Conservation (phyloP, 2,329 filamentous ascomycete genomes). For the Xylariaceae sp. region DNA sequence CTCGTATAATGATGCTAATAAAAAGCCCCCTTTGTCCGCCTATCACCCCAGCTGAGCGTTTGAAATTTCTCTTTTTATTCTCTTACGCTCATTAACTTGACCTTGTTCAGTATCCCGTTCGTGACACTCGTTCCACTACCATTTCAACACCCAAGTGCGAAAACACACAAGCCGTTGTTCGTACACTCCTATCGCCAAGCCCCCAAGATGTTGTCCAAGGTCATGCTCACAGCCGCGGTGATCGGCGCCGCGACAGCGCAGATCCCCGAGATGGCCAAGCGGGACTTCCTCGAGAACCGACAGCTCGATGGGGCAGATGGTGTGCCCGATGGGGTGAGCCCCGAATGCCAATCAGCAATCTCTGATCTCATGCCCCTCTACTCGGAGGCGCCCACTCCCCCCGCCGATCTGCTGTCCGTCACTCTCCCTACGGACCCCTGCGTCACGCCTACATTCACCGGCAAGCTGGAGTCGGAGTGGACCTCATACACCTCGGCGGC, state of each 20-base stretch:
- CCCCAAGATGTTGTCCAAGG: constrained; percentile 24
- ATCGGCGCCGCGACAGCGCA: constrained; percentile 28
- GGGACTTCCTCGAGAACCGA: constrained; percentile 29
- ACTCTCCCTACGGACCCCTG: constrained; percentile 31
- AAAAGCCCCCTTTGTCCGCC: too few species aligned
- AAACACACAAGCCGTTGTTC: too few species aligned
- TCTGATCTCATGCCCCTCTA: constrained; percentile 25
- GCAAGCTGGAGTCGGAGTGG: constrained; percentile 28
- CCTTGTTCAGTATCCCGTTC: too few species aligned
- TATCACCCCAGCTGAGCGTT: too few species aligned
- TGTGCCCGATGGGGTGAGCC: constrained; percentile 1
- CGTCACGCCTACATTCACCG: constrained; percentile 30
- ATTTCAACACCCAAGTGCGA: too few species aligned
- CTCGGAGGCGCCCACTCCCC: constrained; percentile 27
- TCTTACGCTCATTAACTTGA: too few species aligned
- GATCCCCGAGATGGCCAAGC: constrained; percentile 26
- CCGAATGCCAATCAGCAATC: constrained; percentile 29
- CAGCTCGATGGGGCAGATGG: constrained; percentile 17
- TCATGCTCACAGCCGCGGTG: constrained; percentile 24
- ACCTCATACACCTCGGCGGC: constrained; percentile 30
- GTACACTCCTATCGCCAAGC: not conserved
- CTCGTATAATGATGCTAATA: too few species aligned
- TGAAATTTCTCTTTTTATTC: too few species aligned
- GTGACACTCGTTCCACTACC: too few species aligned
- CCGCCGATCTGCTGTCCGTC: constrained; percentile 22